Base-by-base conservation (phyloP, 257 asterid genomes). In the Nicotiana knightiana region DNA sequence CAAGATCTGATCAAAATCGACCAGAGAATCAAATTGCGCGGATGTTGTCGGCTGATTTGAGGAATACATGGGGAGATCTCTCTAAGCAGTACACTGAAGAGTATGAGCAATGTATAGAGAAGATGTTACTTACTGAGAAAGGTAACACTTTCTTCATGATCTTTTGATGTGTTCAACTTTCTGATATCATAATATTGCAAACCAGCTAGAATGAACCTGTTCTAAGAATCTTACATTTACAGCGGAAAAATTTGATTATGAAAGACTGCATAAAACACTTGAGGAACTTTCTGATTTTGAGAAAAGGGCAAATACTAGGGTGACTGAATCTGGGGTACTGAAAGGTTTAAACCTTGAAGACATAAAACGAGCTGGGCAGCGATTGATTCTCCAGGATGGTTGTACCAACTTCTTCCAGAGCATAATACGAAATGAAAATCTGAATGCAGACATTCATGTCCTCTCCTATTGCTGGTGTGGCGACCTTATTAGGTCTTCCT, bases 401-500 rank as follows among this genome's bases (percentile, higher is more conserved):
- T 94, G 99, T 83, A 85, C 89, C 77, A 82, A 85, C 76, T 96
- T 94, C 87, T 93, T 96, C 85, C 87, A 82, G 85, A 87, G 80
- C 77, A 82, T 90, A 68, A 83, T 83, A 82, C 81, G 81, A 83
- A 89, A 90, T 70, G 90, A 90, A 77, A 91, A 88, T 54, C 81
- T 94, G 84, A 92, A 88, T 89, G 86, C 89, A 57, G 88, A 87
- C 79, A 84, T 94, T 81, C 96, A 96, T 87, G 90, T 96, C 65
- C 98, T 96, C 83, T 96, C 99, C 75, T 94, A 91, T 83, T 94
- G 99, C 68, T 96, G 99, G 99, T 96, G 99, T 82, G 97, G 85
- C 82, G 99, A 96, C 91, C 97, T 96, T 85, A 94, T 96, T 65
- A 90, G 98, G 88, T 87, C 98, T 84, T 89, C 97, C 81, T 90